Conservation (phyloP, 2,329 filamentous ascomycete genomes). For the Bipolaris gigantea region DNA sequence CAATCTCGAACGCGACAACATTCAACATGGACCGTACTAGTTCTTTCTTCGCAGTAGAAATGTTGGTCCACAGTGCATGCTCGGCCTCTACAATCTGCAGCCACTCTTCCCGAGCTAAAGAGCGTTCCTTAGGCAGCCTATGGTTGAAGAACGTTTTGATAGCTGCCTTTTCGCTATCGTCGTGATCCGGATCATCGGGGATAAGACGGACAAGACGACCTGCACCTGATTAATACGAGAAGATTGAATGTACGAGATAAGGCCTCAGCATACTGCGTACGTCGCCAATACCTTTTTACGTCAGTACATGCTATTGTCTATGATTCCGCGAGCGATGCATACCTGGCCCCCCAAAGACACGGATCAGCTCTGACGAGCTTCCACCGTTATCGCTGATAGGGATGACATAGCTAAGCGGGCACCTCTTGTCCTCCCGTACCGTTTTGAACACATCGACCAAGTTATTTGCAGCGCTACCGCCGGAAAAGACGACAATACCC, state of each 20-base stretch:
- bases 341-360: constrained; percentile 94
- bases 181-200: constrained; percentile 61
- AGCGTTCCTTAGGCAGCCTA: constrained; percentile 66
- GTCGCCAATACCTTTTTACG: constrained; percentile 65
- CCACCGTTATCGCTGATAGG: constrained; percentile 96
- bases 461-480: constrained; percentile 91
- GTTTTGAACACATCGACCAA: constrained; percentile 85
- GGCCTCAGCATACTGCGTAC: constrained; percentile 64
- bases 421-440: constrained; percentile 62
- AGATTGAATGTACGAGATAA: background rate
- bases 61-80: constrained; percentile 69
- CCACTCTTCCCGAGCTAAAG: constrained; percentile 75
- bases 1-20: constrained; percentile 53
- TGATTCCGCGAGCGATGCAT: constrained; percentile 19
- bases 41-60: constrained; percentile 55
- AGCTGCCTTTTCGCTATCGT: constrained; percentile 61
- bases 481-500: constrained; percentile 84
- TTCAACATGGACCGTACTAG: constrained; percentile 56
- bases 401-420: constrained; percentile 79
- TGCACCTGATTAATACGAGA: constrained; percentile 40
- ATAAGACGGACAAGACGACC: constrained; percentile 89
- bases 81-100: constrained; percentile 83
- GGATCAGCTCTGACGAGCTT: constrained; percentile 88
- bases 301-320: background rate
- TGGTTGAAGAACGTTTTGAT: constrained; percentile 88